Conservation (phyloP, 2,329 filamentous ascomycete species). For the Davidsoniella neocaledoniae region DNA sequence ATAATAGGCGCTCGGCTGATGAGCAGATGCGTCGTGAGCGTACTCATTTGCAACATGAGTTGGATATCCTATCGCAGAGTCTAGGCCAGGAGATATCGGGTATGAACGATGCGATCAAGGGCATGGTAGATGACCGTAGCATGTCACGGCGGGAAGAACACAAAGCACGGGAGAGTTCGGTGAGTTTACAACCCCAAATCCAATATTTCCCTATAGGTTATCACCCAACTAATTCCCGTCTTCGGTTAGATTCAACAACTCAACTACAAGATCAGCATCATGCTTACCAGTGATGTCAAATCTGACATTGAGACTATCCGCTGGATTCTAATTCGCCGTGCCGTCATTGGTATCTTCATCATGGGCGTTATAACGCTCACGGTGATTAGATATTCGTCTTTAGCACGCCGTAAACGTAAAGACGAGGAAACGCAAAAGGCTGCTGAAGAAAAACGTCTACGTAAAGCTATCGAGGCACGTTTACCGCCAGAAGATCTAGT, state of each 20-base stretch:
- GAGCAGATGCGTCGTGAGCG: slow-evolving; percentile 72
- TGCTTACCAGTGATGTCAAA: slow-evolving; percentile 75
- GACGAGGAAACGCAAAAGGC: slow-evolving; percentile 19
- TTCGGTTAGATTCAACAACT: slow-evolving; percentile 62
- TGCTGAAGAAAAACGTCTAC: neutral
- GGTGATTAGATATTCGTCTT: slow-evolving; percentile 43
- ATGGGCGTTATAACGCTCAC: slow-evolving; percentile 45
- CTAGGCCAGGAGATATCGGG: slow-evolving; percentile 67
- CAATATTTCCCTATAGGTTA: neutral
- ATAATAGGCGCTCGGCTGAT: slow-evolving; percentile 57
- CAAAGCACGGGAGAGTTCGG: slow-evolving; percentile 63
- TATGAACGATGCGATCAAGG: slow-evolving; percentile 81
- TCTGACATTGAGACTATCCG: slow-evolving; percentile 81
- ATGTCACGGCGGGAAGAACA: slow-evolving; percentile 85
- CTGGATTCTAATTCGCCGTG: slow-evolving; percentile 60
- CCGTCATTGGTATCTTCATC: slow-evolving; percentile 47
- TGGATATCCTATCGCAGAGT: slow-evolving; percentile 78
- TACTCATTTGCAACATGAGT: slow-evolving; percentile 77
- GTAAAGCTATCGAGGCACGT: neutral
- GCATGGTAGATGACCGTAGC: slow-evolving; percentile 89
- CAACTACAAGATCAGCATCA: slow-evolving; percentile 89
- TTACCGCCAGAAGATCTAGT: neutral
- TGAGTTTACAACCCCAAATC: slow-evolving; percentile 23
- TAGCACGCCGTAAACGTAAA: slow-evolving; percentile 29
- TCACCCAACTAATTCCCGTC: slow-evolving; percentile 12